Base-by-base conservation (phyloP, 2,329 filamentous ascomycete species). In the Aspergillus neotritici region DNA sequence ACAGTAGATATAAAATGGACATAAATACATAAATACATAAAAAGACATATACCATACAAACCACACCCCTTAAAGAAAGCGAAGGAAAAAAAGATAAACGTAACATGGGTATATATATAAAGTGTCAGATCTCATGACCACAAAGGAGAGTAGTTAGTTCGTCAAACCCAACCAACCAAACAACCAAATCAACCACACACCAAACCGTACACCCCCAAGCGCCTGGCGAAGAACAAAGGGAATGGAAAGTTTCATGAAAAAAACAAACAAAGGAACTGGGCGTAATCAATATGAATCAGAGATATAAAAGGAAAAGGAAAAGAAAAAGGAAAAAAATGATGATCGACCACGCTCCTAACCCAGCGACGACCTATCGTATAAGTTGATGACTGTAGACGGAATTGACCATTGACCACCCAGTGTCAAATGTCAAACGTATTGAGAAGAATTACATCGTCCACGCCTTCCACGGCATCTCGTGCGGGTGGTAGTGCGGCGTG, bases 391-490 rank as follows among this genome's bases (percentile, higher is more conserved):
- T 37, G 30, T 11, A 14, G 13, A 28, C 17, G 17, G 25, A 29
- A 21, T 10, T 11, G 34, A 37, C 29, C 29, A 37, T 6, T 28
- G 25, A 14, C 12, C 15, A 28, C 14, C 35, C 17, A 21, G 9
- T 37, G 14, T 16, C 29, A 14, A 25, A 35, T 15, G 16, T 37
- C 35, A 14, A n/a, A 28, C 5, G 28, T 16, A 40, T 12, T 31
- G 12, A 14, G 9, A 11, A 28, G 39, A 28, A 54, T 62, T 48
- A 62, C 46, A 56, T 55, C 50, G 54, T 60, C 61, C 50, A 65
- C 47, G 57, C 63, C 52, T 56, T 63, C 64, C 62, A 65, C 45
- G 55, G 56, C 52, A 57, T 55, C 41, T 58, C 57, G 40, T 56
- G 51, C 46, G 52, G 55, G 53, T 56, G 55, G 53, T 56, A 64